Percentiles rank a stretch among this genome's conserved stretches.
These are phyloP conservation scores for Trichoderma oligosporum DNA, from an alignment of 2,329 filamentous ascomycete genomes.

Conservation along the genomic window DNA sequence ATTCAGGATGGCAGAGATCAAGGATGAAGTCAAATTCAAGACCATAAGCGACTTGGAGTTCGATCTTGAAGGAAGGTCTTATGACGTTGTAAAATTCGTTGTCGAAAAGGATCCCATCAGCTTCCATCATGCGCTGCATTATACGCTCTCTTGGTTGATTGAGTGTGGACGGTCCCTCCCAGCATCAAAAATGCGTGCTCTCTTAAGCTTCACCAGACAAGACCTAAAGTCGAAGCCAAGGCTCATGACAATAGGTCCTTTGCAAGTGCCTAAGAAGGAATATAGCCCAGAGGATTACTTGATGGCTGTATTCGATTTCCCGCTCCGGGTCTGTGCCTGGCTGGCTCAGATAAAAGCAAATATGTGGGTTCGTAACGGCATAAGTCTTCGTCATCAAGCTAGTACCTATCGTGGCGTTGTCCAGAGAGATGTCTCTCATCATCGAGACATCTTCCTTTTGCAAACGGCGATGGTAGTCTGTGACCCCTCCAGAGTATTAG, in stretches of 20 bases:
- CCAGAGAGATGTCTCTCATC: conserved; percentile 87
- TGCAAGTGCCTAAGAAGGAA: conserved; percentile 53
- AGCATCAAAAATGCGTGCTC: conserved; percentile 59
- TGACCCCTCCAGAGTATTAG: conserved; percentile 76
- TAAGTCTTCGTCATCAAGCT: conserved; percentile 92
- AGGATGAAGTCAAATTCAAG: conserved; percentile 81
- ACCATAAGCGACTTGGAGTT: conserved; percentile 75
- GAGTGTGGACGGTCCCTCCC: conserved; percentile 79
- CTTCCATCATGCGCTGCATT: conserved; percentile 95
- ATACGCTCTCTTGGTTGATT: conserved; percentile 91
- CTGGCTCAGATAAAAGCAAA: conserved; percentile 96
- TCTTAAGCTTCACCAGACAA: conserved; percentile 68
- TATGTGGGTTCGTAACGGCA: conserved; percentile 97
- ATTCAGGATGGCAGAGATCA: conserved; percentile 84
- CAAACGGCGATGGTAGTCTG: conserved; percentile 88
- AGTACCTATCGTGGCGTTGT: conserved; percentile 86
- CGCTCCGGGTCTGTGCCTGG: conserved; percentile 91
- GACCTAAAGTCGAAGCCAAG: conserved; percentile 64
- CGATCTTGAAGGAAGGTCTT: conserved; percentile 53
- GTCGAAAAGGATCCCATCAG: conserved; percentile 90
- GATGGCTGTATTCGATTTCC: conserved; percentile 86
- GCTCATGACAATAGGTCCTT: conserved; percentile 51
- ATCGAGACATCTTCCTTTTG: conserved; percentile 89
- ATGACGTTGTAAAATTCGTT: conserved; percentile 76
- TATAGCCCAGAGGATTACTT: conserved; percentile 72